Evolutionary conservation across 306 rosid genomes (phyloP), one percentile per base, ranked within the genome.

Genomic region (Benincasa hispida): DNA sequence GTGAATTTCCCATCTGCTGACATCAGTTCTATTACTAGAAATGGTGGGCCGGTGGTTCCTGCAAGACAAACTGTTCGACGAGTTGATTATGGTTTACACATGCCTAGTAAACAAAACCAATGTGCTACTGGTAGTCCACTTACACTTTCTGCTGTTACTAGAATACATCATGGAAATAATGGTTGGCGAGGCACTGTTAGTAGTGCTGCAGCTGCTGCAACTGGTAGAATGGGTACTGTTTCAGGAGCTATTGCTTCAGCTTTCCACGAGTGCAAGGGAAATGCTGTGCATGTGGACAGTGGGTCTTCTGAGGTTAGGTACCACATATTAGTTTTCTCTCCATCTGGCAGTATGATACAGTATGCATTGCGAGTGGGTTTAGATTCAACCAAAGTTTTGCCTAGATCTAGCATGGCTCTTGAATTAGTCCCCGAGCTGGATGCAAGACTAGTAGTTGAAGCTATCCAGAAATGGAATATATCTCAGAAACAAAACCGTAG

Each of bases 201-300:
- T 78, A 96, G 98, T 67, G 99, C 99, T 76, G 97, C 99, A 18
- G 99, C 99, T 9, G 92, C 93, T 74, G 98, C 98, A 51, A 79
- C 97, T 5, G 98, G 99, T 59, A 85, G 90, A 83, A 81, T 79
- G 84, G 84, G 57, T 78, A 54, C 86, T 63, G 83, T 86, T 69
- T 86, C 91, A 7, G 97, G 92, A 51, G 98, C 98, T 60, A 77
- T 95, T 68, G 97, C 99, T 76, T 89, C 99, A 39, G 78, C 91
- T 76, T 95, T 95, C 85, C 88, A 84, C 67, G 79, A 82, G 73
- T 85, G 82, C 84, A 89, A 87, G 68, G 85, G 83, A 76, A 87
- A 85, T 75, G 70, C 84, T 81, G 72, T 67, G n/a, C 68, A 75
- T 68, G 65, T 75, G 79, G 96, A 88, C 53, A 82, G 78, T 81